Percentiles rank a stretch among this genome's conserved stretches.
These are phyloP conservation scores for Calonectria pauciramosa DNA, from an alignment of 2,329 filamentous ascomycete species.

Conservation along the genomic window DNA sequence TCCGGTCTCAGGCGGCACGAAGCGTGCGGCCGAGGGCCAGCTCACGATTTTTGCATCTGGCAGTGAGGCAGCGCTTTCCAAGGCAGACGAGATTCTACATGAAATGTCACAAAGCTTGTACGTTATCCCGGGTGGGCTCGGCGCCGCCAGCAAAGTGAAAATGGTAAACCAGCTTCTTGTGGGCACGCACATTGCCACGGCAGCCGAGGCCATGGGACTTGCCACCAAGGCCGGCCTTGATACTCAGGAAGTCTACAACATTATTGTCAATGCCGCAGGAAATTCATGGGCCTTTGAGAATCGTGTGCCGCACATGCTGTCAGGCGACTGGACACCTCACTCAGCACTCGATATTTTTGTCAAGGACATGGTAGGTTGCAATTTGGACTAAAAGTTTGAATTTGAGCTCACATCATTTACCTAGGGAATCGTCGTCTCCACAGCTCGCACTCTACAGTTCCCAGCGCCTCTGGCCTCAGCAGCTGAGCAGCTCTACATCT, in stretches of 20 bases:
- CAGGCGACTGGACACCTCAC: constrained; percentile 57
- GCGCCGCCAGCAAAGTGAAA: constrained; percentile 76
- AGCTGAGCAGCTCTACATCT: constrained; percentile 50
- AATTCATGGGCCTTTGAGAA: constrained; percentile 75
- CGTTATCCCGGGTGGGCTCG: constrained; percentile 70
- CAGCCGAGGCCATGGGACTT: constrained; percentile 72
- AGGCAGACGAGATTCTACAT: constrained; percentile 70
- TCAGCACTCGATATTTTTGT: constrained; percentile 53
- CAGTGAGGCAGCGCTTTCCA: constrained; percentile 66
- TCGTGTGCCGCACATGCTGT: constrained; percentile 67
- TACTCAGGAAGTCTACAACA: constrained; percentile 53
- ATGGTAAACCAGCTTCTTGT: constrained; percentile 77
- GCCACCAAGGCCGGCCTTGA: constrained; percentile 69
- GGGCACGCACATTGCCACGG: constrained; percentile 72
- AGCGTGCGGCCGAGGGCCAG: constrained; percentile 69
- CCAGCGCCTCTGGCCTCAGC: constrained; percentile 52
- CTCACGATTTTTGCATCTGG: constrained; percentile 81
- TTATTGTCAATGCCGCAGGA: constrained; percentile 61
- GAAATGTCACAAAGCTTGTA: constrained; percentile 76
- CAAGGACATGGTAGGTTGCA: constrained; percentile 50
- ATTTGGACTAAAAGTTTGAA: not conserved
- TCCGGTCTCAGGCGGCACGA: constrained; percentile 46
- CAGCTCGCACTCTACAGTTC: constrained; percentile 48
- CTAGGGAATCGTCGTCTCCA: constrained; percentile 44
- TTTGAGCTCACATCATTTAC: not conserved